A percentile compares a stretch with the other conserved stretches of the same genome.
Conservation (phyloP, 2,329 filamentous ascomycete genomes). For the Cordyceps javanica region DNA sequence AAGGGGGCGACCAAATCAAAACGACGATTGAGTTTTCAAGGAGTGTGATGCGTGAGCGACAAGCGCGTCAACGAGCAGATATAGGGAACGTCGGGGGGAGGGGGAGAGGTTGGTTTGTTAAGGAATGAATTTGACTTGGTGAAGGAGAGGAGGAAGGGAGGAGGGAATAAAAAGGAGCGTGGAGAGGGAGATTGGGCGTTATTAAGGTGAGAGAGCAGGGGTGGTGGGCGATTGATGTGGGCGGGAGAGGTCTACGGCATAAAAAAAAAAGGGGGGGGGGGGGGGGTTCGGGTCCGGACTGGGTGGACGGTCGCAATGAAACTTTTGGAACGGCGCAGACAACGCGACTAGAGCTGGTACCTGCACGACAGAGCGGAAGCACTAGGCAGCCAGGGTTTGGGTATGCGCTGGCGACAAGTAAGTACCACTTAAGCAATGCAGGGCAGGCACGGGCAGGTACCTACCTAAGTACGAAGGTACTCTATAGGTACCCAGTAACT, state of each 20-base stretch:
- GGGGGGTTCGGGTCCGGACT: background rate
- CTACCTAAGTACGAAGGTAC: too few relatives aligned
- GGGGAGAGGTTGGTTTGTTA: too few relatives aligned
- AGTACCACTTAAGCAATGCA: too few relatives aligned
- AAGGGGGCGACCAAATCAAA: conserved; percentile 13
- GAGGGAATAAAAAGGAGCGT: background rate
- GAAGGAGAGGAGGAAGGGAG: conserved; percentile 13
- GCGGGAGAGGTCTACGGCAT: too few relatives aligned
- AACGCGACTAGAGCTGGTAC: background rate
- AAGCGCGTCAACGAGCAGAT: conserved; percentile 10
- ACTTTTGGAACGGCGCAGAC: background rate
- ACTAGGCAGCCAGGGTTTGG: too few relatives aligned
- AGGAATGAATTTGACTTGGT: conserved; percentile 15
- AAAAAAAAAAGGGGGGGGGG: too few relatives aligned
- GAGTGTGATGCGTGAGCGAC: conserved; percentile 14
- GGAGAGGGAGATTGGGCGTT: conserved; percentile 18
- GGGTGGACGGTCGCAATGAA: conserved; percentile 2
- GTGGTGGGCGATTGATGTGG: too few relatives aligned
- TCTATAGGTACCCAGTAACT: too few relatives aligned
- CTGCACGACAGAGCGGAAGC: too few relatives aligned
- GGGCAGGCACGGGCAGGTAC: too few relatives aligned
- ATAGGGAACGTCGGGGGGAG: conserved; percentile 9
- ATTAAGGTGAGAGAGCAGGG: conserved; percentile 16
- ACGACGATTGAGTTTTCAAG: conserved; percentile 5
- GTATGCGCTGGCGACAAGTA: too few relatives aligned